A percentile compares a stretch with the other conserved stretches of the same genome.
phyloP scores from a whole-genome alignment of 169 alveolate genomes.

The Babesia bovis region DNA sequence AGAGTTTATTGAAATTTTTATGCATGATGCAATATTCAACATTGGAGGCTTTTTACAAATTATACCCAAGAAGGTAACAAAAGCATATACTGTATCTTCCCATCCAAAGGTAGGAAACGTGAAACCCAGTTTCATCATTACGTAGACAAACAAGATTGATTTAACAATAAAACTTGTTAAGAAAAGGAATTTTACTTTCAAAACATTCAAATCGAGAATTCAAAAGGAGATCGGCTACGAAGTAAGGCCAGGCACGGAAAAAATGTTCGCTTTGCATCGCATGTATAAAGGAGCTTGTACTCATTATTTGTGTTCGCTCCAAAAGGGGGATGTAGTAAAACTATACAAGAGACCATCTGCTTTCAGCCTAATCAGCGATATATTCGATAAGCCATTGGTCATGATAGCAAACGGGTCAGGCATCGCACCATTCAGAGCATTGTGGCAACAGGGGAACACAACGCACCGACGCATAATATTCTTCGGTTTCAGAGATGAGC shows the following conservation, averaged over 20 bases:
- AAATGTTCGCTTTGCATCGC: conserved; percentile 18
- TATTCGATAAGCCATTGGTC: conserved; percentile 40
- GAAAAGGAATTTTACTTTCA: conserved; percentile 30
- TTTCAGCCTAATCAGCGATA: conserved; percentile 7
- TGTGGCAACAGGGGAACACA: conserved; percentile 16
- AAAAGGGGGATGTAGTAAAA: conserved; percentile 51
- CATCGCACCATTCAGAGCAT: conserved; percentile 47
- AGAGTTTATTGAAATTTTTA: conserved; percentile 76
- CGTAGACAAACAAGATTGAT: not conserved
- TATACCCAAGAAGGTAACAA: conserved; percentile 73
- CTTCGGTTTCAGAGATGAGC: conserved; percentile 43
- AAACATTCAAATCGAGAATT: conserved; percentile 9
- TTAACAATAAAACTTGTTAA: conserved; percentile 39
- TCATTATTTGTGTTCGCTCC: conserved; percentile 28
- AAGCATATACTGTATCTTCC: conserved; percentile 81
- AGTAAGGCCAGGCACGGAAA: not conserved
- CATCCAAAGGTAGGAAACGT: conserved; percentile 59
- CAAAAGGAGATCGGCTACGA: conserved; percentile 4
- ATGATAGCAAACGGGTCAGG: conserved; percentile 77
- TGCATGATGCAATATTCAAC: conserved; percentile 69
- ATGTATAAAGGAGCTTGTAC: conserved; percentile 62
- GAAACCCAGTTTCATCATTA: not conserved
- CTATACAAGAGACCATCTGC: conserved; percentile 57
- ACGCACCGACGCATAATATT: not conserved
- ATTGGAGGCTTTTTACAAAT: conserved; percentile 78